A percentile compares a stretch with the other conserved stretches of the same genome.
Conservation (phyloP, 2,329 filamentous ascomycete genomes). For the Monosporascus sp. region DNA sequence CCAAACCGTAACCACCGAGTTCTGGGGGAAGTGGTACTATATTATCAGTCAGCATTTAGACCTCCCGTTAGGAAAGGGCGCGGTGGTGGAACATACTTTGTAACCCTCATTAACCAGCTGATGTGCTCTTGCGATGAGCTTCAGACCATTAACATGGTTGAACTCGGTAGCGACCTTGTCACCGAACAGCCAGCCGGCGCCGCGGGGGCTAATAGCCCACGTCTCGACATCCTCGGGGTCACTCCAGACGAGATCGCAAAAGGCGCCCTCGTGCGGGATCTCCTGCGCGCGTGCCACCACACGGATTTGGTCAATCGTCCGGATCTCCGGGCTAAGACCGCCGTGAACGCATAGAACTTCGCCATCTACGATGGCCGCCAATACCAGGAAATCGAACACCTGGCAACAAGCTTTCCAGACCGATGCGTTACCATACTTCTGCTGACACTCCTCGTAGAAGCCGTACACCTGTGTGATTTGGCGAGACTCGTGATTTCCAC, state of each 20-base stretch:
- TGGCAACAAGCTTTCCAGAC: slow-evolving; percentile 99
- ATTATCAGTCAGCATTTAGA: slow-evolving; percentile 20
- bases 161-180: slow-evolving; percentile 98
- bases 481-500: slow-evolving; percentile 95
- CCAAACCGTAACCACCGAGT: slow-evolving; percentile 97
- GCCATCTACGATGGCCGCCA: slow-evolving; percentile 95
- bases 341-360: slow-evolving; percentile 98
- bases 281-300: slow-evolving; percentile 97
- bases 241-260: slow-evolving; percentile 97
- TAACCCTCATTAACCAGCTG: slow-evolving; percentile 98
- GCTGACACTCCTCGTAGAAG: slow-evolving; percentile 96
- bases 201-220: slow-evolving; percentile 88
- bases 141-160: slow-evolving; percentile 93
- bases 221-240: slow-evolving; percentile 97
- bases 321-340: slow-evolving; percentile 81
- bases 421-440: slow-evolving; percentile 97
- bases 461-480: slow-evolving; percentile 98
- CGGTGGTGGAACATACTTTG: slow-evolving; percentile 71
- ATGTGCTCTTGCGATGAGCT: slow-evolving; percentile 93
- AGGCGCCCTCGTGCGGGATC: slow-evolving; percentile 96
- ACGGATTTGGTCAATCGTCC: slow-evolving; percentile 98
- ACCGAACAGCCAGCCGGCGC: slow-evolving; percentile 96
- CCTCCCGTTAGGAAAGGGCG: slow-evolving; percentile 46
- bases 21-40: slow-evolving; percentile 88
- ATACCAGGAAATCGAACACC: slow-evolving; percentile 96